These are phyloP conservation scores for Leptographium radiaticola DNA, from an alignment of 2,329 filamentous ascomycete genomes.

Conservation along the genomic window DNA sequence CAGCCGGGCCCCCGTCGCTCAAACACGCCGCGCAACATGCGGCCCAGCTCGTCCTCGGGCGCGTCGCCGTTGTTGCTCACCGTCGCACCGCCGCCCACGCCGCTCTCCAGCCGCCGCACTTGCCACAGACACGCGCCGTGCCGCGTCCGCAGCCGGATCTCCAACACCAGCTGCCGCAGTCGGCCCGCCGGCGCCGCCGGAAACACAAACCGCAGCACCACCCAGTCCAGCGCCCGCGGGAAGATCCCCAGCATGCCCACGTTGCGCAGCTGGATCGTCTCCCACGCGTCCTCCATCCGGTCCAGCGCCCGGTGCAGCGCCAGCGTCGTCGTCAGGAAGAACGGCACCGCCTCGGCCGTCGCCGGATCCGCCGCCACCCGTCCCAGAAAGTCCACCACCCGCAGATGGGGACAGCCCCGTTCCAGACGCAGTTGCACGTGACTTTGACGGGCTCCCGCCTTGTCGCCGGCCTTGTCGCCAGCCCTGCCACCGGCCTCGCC, in stretches of 20 bases:
- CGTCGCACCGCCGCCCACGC: constrained; percentile 11
- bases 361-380: constrained; percentile 41
- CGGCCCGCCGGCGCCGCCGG: constrained; percentile 12
- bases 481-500: neutral
- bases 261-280: constrained; percentile 24
- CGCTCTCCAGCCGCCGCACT: constrained; percentile 24
- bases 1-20: constrained; percentile 29
- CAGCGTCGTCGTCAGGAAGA: constrained; percentile 45
- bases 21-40: constrained; percentile 32
- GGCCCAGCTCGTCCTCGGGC: constrained; percentile 21
- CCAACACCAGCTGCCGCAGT: constrained; percentile 31
- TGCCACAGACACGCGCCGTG: constrained; percentile 39
- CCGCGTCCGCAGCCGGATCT: constrained; percentile 36
- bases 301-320: constrained; percentile 51
- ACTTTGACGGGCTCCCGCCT: constrained; percentile 17
- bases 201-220: constrained; percentile 40
- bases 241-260: constrained; percentile 37
- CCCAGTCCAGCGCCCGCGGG: constrained; percentile 42
- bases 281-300: constrained; percentile 44
- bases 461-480: neutral
- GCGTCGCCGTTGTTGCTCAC: constrained; percentile 7
- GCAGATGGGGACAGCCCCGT: constrained; percentile 52
- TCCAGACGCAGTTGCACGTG: constrained; percentile 47
- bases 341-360: constrained; percentile 39
- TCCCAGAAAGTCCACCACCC: constrained; percentile 45